These are phyloP conservation scores for Panaeolus cyanescens DNA, from an alignment of 768 basidiomycete species.

Conservation along the genomic window DNA sequence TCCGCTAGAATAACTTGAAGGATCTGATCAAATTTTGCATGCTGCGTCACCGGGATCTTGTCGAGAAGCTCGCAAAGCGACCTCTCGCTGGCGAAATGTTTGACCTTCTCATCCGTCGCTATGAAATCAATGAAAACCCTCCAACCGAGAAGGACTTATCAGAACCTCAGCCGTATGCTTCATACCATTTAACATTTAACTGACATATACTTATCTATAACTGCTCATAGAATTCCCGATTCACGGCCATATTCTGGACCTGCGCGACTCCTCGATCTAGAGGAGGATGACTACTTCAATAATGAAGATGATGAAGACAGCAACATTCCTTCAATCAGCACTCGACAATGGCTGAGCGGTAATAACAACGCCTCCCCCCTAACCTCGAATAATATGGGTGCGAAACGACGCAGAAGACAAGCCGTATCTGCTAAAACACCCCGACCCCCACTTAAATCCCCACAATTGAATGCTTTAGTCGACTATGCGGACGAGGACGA, in stretches of 20 bases:
- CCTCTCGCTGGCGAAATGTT: slow-evolving; percentile 69
- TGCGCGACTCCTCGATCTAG: slow-evolving; percentile 56
- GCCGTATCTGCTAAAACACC: slow-evolving; percentile 46
- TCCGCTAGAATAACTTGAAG: slow-evolving; percentile 80
- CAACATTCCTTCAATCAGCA: slow-evolving; percentile 38
- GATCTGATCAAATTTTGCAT: slow-evolving; percentile 84
- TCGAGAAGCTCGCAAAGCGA: slow-evolving; percentile 64
- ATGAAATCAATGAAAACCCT: slow-evolving; percentile 93
- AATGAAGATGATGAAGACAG: slow-evolving; percentile 78
- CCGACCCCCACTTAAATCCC: slow-evolving; percentile 51
- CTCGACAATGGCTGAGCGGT: slow-evolving; percentile 37
- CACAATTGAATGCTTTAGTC: slow-evolving; percentile 60
- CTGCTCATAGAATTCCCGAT: slow-evolving; percentile 12
- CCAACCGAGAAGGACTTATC: slow-evolving; percentile 52
- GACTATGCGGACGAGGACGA: slow-evolving; percentile 83
- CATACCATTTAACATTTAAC: not conserved
- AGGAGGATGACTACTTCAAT: slow-evolving; percentile 96
- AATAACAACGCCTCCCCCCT: slow-evolving; percentile 32
- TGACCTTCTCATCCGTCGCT: slow-evolving; percentile 70
- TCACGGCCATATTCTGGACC: slow-evolving; percentile 42
- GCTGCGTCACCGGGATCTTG: slow-evolving; percentile 66
- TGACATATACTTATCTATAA: slow-evolving; percentile 6
- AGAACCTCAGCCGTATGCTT: slow-evolving; percentile 52
- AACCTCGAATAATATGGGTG: slow-evolving; percentile 32
- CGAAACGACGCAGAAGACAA: slow-evolving; percentile 63